Conservation (phyloP, 2,329 filamentous ascomycete species). For the Dendrostoma leiphaemia region DNA sequence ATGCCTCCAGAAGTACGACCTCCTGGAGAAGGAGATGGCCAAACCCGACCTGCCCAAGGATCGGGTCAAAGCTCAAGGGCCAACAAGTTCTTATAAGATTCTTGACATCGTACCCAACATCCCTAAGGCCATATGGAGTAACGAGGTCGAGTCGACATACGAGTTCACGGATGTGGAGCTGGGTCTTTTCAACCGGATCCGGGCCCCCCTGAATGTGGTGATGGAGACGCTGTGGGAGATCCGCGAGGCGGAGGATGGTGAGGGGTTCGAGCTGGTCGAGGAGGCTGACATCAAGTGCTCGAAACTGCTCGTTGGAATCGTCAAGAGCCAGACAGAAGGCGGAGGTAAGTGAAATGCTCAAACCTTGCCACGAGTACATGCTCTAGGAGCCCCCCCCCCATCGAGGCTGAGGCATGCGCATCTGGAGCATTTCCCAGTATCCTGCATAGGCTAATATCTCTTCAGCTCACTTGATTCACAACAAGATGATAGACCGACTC, state of each 20-base stretch:
- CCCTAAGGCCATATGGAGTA: constrained; percentile 48
- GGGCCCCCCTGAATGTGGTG: constrained; percentile 47
- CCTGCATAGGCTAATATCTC: background rate
- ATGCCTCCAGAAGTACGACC: constrained; percentile 44
- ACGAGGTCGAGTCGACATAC: constrained; percentile 50
- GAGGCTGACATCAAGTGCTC: constrained; percentile 50
- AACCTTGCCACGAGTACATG: too few relatives aligned
- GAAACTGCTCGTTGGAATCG: constrained; percentile 44
- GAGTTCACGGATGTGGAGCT: constrained; percentile 50
- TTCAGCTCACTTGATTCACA: constrained; percentile 39
- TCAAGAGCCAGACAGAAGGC: constrained; percentile 49
- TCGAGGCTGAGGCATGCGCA: too few relatives aligned
- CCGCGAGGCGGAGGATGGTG: constrained; percentile 29
- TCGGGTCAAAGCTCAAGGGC: constrained; percentile 24
- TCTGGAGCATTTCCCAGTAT: too few relatives aligned
- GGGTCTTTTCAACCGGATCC: constrained; percentile 51
- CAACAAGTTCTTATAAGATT: constrained; percentile 26
- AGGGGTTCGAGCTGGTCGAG: constrained; percentile 45
- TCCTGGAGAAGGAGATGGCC: constrained; percentile 27
- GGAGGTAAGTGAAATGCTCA: constrained; percentile 46
- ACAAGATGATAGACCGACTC: constrained; percentile 42
- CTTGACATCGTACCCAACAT: constrained; percentile 28
- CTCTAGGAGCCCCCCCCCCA: too few relatives aligned
- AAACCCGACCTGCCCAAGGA: constrained; percentile 21
- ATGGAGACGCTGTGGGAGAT: constrained; percentile 54